phyloP scores from a whole-genome alignment of 305 asterid species.

The Solanum chacoense region DNA sequence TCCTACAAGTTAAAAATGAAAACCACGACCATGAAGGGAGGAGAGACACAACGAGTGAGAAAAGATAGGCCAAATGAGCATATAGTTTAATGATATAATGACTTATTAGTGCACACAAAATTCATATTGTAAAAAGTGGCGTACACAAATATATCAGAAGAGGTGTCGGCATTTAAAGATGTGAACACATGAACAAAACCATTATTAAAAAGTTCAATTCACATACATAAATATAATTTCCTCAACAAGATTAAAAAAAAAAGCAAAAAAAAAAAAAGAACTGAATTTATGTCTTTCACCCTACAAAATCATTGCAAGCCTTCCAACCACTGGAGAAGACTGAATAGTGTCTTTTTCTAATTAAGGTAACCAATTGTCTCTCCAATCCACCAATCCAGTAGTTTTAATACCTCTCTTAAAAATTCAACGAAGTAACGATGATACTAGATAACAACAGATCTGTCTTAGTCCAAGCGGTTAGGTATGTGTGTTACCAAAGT shows the following conservation, averaged over 20 bases:
- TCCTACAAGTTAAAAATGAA: conserved; percentile 5
- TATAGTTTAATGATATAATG: neutral
- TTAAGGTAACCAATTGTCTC: neutral
- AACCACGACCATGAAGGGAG: neutral
- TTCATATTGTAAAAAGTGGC: neutral
- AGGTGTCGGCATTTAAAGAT: neutral
- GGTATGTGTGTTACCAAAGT: neutral
- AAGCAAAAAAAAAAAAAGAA: neutral
- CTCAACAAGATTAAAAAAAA: neutral
- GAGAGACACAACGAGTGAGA: neutral
- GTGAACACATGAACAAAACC: neutral
- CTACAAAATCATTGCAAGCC: neutral
- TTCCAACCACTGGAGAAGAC: neutral
- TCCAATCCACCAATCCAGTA: neutral
- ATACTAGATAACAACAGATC: neutral
- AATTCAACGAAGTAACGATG: neutral
- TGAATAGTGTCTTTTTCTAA: neutral
- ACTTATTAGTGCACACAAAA: neutral
- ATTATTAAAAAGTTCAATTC: neutral
- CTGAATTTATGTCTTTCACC: neutral
- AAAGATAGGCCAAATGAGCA: neutral
- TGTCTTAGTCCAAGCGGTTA: neutral
- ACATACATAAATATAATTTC: neutral
- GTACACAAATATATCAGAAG: neutral
- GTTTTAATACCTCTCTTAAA: neutral